These are phyloP conservation scores for Boletus edulis DNA, from an alignment of 768 basidiomycete species.

Conservation along the genomic window DNA sequence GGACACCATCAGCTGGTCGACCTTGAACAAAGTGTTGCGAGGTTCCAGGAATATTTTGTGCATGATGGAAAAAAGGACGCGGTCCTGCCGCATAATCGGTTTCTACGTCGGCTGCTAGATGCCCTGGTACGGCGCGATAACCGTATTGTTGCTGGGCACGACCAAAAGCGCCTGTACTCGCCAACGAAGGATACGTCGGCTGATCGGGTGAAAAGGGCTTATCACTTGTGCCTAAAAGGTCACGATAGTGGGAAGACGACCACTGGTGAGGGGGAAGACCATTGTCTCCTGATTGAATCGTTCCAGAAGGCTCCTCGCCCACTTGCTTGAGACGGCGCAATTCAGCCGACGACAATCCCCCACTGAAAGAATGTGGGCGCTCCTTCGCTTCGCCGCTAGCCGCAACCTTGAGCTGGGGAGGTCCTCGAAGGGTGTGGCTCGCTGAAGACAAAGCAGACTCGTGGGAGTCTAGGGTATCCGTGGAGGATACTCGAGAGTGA, in stretches of 20 bases:
- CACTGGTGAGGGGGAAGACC: constrained; percentile 46
- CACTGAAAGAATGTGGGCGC: constrained; percentile 79
- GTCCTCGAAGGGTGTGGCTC: constrained; percentile 56
- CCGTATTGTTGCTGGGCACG: constrained; percentile 54
- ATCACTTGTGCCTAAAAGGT: constrained; percentile 35
- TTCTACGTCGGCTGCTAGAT: constrained; percentile 21
- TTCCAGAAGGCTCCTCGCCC: constrained; percentile 42
- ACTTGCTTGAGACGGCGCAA: constrained; percentile 73
- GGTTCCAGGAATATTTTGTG: constrained; percentile 38
- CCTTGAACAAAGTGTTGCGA: constrained; percentile 49
- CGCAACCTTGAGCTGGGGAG: constrained; percentile 52
- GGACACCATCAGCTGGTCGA: constrained; percentile 48
- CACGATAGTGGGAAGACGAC: constrained; percentile 49
- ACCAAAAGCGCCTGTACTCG: constrained; percentile 43
- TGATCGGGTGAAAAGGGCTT: constrained; percentile 46
- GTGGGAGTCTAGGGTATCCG: constrained; percentile 66
- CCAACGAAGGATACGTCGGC: constrained; percentile 66
- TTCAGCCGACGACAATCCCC: constrained; percentile 71
- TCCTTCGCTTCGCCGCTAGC: constrained; percentile 61
- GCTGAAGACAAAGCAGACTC: constrained; percentile 50
- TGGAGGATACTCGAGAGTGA: constrained; percentile 83
- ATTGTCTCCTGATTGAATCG: constrained; percentile 35
- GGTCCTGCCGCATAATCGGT: constrained; percentile 60
- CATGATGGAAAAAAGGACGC: constrained; percentile 51
- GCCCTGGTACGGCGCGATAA: constrained; percentile 43